phyloP scores from a whole-genome alignment of 2,329 filamentous ascomycete genomes.

The Colletotrichum sp. region DNA sequence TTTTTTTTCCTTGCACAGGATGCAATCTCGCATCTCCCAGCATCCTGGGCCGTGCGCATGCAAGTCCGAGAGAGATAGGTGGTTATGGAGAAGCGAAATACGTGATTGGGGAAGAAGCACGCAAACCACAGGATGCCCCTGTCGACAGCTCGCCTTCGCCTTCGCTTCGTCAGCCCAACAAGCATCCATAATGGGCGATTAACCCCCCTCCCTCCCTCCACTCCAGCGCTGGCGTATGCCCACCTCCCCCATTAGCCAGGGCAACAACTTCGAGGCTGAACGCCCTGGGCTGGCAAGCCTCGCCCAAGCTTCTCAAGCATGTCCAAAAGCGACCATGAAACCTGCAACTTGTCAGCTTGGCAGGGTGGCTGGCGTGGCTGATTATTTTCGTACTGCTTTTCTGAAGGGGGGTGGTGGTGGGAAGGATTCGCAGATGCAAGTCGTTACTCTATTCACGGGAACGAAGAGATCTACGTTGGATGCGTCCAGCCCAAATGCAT shows the following conservation, averaged over 20 bases:
- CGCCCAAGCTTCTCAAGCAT: not conserved
- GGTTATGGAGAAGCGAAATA: not conserved
- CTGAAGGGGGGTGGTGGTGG: not conserved
- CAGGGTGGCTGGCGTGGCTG: not conserved
- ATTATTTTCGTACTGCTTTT: not conserved
- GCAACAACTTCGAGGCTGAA: not conserved
- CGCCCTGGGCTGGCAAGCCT: not conserved
- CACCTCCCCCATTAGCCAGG: not conserved
- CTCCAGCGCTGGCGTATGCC: not conserved
- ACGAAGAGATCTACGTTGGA: not conserved
- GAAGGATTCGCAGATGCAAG: not conserved
- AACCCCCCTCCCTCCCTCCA: not conserved
- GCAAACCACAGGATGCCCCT: not conserved
- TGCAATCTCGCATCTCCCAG: not conserved
- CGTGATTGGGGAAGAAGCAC: not conserved
- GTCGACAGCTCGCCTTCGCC: not conserved
- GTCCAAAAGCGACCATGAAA: not conserved
- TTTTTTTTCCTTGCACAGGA: not conserved
- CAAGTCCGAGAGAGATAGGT: not conserved
- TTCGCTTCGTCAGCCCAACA: not conserved
- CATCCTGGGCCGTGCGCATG: not conserved
- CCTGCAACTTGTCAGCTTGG: not conserved
- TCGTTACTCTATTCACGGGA: not conserved
- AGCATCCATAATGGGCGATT: too few species aligned
- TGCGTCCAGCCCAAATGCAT: not conserved